A percentile compares a stretch with the other conserved stretches of the same genome.
Evolutionary conservation across 805 yeast genomes (phyloP).

Genomic region (Metschnikowia kofuensis): DNA sequence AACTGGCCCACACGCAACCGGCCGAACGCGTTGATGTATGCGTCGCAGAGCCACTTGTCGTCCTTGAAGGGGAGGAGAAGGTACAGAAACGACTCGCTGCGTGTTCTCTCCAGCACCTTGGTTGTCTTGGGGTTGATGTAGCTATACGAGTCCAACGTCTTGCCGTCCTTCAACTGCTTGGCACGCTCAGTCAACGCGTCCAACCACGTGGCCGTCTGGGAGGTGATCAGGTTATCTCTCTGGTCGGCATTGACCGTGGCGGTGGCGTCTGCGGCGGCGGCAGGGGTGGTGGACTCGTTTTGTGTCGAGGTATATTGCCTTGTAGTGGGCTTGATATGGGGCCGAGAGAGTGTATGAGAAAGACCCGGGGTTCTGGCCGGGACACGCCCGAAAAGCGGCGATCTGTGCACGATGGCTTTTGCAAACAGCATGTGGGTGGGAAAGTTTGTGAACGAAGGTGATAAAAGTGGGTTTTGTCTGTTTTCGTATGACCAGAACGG

Average conservation of each 20-base stretch:
- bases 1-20: conserved; percentile 87
- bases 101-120: conserved; percentile 66
- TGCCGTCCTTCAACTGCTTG: conserved; percentile 70
- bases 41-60: conserved; percentile 78
- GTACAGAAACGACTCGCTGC: conserved; percentile 73
- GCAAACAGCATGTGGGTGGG: background rate
- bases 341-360: background rate
- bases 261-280: conserved; percentile 70
- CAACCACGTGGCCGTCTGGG: conserved; percentile 73
- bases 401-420: background rate
- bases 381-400: background rate
- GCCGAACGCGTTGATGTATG: conserved; percentile 89
- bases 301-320: background rate
- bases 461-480: no score
- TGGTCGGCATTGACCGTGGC: conserved; percentile 67
- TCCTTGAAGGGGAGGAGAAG: conserved; percentile 78
- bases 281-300: conserved; percentile 46
- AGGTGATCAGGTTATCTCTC: conserved; percentile 46
- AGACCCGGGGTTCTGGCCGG: background rate
- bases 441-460: no score
- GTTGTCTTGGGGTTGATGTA: conserved; percentile 72
- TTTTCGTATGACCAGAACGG: no score
- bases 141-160: conserved; percentile 64
- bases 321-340: background rate
- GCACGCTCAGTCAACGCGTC: conserved; percentile 76